A percentile compares a stretch with the other conserved stretches of the same genome.
These are phyloP conservation scores for Epichloe sylvatica DNA, from an alignment of 2,329 filamentous ascomycete species.

Conservation along the genomic window DNA sequence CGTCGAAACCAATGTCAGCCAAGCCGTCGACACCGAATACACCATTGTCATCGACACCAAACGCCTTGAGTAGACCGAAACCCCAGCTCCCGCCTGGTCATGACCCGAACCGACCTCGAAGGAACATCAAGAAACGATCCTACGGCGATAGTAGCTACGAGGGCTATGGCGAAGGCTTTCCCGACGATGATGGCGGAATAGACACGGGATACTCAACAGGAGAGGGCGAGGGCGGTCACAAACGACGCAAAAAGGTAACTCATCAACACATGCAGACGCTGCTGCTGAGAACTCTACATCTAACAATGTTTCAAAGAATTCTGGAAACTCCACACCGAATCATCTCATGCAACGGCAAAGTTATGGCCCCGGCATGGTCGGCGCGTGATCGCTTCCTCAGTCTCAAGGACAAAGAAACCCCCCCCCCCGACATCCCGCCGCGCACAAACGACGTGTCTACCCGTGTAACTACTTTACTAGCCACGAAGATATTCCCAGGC, in stretches of 20 bases:
- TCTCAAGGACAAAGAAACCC: not conserved
- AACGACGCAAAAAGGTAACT: conserved; percentile 51
- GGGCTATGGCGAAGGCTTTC: conserved; percentile 59
- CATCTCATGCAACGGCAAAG: conserved; percentile 35
- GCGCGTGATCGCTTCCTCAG: conserved; percentile 28
- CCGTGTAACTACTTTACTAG: not conserved
- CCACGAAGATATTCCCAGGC: not conserved
- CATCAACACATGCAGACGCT: not conserved
- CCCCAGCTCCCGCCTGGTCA: conserved; percentile 24
- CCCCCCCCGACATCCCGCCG: not conserved
- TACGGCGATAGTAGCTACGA: conserved; percentile 64
- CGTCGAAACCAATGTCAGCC: conserved; percentile 27
- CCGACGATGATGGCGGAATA: conserved; percentile 48
- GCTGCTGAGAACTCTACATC: conserved; percentile 5
- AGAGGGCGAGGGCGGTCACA: conserved; percentile 52
- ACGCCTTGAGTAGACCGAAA: conserved; percentile 24
- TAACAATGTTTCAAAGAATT: conserved; percentile 27
- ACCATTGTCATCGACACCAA: conserved; percentile 25
- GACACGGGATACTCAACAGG: conserved; percentile 57
- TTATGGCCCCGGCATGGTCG: conserved; percentile 45
- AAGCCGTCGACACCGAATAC: conserved; percentile 40
- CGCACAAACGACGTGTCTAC: not conserved
- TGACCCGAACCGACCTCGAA: conserved; percentile 43
- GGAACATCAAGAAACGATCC: conserved; percentile 57
- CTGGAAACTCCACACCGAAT: conserved; percentile 29